A percentile compares a stretch with the other conserved stretches of the same genome.
phyloP scores from a whole-genome alignment of 352 stramenopile species.

The Aphanomyces euteiches region DNA sequence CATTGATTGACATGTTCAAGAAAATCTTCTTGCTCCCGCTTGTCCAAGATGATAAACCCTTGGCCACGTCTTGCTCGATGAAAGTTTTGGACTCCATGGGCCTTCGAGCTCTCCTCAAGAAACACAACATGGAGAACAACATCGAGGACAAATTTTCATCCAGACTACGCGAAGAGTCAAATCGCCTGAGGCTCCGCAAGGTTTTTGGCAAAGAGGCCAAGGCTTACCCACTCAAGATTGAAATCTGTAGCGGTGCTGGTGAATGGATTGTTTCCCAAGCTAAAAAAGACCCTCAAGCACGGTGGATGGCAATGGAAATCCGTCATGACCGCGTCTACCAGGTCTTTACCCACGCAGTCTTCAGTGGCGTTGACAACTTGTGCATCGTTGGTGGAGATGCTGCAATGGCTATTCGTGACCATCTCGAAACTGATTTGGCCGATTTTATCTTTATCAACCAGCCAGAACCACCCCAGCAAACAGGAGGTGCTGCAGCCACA shows the following conservation, averaged over 20 bases:
- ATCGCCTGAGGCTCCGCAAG: conserved; percentile 3
- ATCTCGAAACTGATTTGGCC: conserved; percentile 8
- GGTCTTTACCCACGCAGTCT: conserved; percentile 25
- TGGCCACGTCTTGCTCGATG: not conserved
- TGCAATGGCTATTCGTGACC: not conserved
- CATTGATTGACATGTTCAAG: conserved; percentile 20
- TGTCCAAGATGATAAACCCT: not conserved
- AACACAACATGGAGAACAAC: conserved; percentile 3
- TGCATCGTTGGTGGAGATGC: conserved; percentile 29
- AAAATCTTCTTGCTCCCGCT: conserved; percentile 23
- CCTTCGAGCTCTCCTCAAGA: conserved; percentile 24
- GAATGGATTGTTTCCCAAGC: conserved; percentile 32
- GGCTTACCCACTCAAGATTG: conserved; percentile 28
- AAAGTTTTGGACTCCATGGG: conserved; percentile 27
- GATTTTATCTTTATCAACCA: conserved; percentile 33
- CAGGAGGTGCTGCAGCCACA: conserved; percentile 11
- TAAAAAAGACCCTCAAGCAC: not conserved
- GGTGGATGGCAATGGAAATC: conserved; percentile 31
- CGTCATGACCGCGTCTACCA: conserved; percentile 33
- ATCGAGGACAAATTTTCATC: not conserved
- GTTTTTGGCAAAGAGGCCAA: conserved; percentile 29
- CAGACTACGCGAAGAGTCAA: not conserved
- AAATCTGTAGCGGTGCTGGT: conserved; percentile 31
- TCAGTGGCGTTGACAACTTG: conserved; percentile 26
- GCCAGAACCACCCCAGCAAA: conserved; percentile 33